Percentiles rank a stretch among this genome's conserved stretches.
phyloP scores from a whole-genome alignment of 345 rosid species.

The Eucalyptus globulus region DNA sequence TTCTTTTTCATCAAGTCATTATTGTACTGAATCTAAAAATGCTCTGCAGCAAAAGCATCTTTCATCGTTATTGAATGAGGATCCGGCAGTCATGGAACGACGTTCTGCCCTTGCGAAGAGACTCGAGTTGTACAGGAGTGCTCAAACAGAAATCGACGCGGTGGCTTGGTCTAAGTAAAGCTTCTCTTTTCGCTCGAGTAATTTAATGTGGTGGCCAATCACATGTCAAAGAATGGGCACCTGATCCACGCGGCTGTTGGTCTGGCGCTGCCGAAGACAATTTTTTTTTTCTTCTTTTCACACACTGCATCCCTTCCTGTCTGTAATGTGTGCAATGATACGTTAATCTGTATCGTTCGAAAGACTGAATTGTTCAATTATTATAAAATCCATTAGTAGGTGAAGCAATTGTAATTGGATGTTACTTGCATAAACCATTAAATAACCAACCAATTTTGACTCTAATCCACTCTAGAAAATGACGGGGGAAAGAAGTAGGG shows the following conservation, averaged over 20 bases:
- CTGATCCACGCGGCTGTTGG: not conserved
- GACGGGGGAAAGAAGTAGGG: not conserved
- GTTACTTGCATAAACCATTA: not conserved
- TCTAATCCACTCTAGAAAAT: not conserved
- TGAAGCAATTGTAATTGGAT: not conserved
- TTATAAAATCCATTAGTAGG: not conserved
- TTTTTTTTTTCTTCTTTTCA: not conserved
- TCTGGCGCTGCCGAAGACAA: not conserved
- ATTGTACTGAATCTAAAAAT: not conserved
- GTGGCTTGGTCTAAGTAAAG: constrained; percentile 91
- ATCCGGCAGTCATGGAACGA: constrained; percentile 97
- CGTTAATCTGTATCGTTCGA: not conserved
- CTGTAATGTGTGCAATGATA: not conserved
- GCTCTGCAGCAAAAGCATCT: constrained; percentile 64
- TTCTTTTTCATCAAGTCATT: not conserved
- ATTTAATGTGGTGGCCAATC: not conserved
- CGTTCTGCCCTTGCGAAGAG: constrained; percentile 75
- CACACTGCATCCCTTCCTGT: not conserved
- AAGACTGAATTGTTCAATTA: not conserved
- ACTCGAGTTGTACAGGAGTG: constrained; percentile 83
- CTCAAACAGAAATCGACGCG: constrained; percentile 82
- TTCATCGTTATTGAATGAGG: constrained; percentile 82
- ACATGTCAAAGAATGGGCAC: not conserved
- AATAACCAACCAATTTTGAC: not conserved
- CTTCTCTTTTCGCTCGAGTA: not conserved